These are phyloP conservation scores for Pecoramyces ruminantium DNA, from an alignment of 192 early-diverging fungal genomes.

Conservation along the genomic window DNA sequence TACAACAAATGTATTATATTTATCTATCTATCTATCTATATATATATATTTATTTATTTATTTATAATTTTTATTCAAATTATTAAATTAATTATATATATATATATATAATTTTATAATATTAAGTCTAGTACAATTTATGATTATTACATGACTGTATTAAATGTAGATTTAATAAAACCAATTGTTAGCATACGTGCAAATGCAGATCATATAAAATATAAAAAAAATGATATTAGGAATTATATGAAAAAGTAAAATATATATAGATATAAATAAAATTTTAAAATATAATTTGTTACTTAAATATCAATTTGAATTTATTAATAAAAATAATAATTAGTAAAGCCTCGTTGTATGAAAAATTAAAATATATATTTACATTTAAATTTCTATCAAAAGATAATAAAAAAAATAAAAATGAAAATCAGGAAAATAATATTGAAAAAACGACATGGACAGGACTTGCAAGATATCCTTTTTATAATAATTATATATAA, in stretches of 20 bases:
- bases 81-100: too few relatives aligned
- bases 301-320: too few relatives aligned
- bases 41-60: background rate
- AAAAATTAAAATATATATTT: background rate
- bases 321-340: too few relatives aligned
- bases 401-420: background rate
- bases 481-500: background rate
- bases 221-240: background rate
- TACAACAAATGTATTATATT: background rate
- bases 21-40: too few relatives aligned
- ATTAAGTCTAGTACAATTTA: background rate
- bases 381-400: background rate
- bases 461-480: background rate
- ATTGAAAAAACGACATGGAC: background rate
- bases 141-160: background rate
- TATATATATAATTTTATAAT: background rate
- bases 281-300: too few relatives aligned
- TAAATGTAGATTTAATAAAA: background rate
- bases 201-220: background rate
- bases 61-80: background rate
- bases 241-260: background rate
- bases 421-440: background rate
- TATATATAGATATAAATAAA: too few relatives aligned
- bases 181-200: background rate
- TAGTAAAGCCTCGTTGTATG: background rate